Conservation (phyloP, 2,329 filamentous ascomycete genomes). For the Zymoseptoria ardabiliae region DNA sequence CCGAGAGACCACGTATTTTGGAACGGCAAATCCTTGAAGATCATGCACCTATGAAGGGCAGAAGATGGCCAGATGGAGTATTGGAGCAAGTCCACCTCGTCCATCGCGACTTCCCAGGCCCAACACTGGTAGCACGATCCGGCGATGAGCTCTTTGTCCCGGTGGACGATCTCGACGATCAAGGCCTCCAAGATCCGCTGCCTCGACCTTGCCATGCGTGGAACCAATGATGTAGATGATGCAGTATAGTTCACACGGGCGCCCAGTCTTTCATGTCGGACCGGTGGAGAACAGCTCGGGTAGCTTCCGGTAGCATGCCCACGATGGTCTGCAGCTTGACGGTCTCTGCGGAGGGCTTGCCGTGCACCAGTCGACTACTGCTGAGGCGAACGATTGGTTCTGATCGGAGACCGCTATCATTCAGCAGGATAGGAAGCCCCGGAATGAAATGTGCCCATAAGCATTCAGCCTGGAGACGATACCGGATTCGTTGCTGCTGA, state of each 20-base stretch:
- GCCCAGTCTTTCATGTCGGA: conserved; percentile 24
- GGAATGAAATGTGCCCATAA: conserved; percentile 36
- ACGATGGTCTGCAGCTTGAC: conserved; percentile 38
- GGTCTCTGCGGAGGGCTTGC: conserved; percentile 43
- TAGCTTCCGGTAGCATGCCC: conserved; percentile 46
- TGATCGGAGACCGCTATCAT: conserved; percentile 47
- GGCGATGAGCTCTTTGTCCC: conserved; percentile 42
- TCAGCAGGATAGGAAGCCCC: conserved; percentile 35
- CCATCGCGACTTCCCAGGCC: conserved; percentile 46
- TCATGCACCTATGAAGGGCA: conserved; percentile 14
- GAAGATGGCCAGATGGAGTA: conserved; percentile 39
- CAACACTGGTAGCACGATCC: conserved; percentile 42
- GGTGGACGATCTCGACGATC: conserved; percentile 34
- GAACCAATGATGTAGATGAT: conserved; percentile 21
- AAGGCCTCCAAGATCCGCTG: conserved; percentile 38
- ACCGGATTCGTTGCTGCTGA: conserved; percentile 43
- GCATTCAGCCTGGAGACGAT: conserved; percentile 42
- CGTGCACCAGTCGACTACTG: conserved; percentile 34
- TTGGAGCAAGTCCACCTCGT: conserved; percentile 44
- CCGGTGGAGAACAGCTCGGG: conserved; percentile 31
- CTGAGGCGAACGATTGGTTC: conserved; percentile 35
- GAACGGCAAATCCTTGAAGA: conserved; percentile 10
- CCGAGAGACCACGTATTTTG: conserved; percentile 17
- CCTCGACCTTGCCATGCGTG: conserved; percentile 34
- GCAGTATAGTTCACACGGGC: conserved; percentile 22